Evolutionary conservation across 768 basidiomycete genomes (phyloP).

Genomic region (Filobasidium wieringae): DNA sequence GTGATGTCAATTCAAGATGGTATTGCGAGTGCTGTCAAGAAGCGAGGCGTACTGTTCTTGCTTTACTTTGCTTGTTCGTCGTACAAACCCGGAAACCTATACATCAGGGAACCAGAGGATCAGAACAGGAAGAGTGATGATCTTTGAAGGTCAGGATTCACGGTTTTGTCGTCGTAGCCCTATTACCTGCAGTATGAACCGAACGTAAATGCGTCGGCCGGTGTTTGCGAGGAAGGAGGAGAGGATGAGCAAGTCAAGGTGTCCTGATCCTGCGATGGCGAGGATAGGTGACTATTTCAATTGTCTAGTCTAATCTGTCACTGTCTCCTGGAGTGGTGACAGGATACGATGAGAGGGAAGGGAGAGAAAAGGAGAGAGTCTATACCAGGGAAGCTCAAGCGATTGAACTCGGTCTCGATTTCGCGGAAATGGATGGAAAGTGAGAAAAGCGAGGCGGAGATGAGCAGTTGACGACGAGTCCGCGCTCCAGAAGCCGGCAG

Average conservation of each 20-base stretch:
- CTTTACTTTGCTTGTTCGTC: no score
- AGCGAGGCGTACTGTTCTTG: no score
- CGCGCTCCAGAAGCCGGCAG: no score
- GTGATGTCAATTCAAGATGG: no score
- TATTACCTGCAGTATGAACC: no score
- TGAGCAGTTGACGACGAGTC: constrained; percentile 4
- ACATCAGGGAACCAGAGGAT: background rate
- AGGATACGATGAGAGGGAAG: background rate
- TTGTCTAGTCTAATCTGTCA: background rate
- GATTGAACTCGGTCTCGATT: no score
- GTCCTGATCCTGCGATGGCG: background rate
- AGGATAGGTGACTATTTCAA: no score
- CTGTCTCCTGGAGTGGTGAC: background rate
- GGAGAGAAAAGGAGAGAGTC: background rate
- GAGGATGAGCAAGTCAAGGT: background rate
- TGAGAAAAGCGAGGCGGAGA: no score
- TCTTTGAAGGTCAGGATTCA: background rate
- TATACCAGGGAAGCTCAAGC: no score
- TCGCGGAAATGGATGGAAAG: constrained; percentile 7
- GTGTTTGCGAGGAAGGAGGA: background rate
- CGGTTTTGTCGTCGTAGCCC: background rate
- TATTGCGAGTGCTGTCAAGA: no score
- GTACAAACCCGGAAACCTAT: background rate
- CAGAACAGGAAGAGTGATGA: background rate
- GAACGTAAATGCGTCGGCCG: background rate